Conservation (phyloP, 2,329 filamentous ascomycete species). For the Hymenoscyphus occultus region DNA sequence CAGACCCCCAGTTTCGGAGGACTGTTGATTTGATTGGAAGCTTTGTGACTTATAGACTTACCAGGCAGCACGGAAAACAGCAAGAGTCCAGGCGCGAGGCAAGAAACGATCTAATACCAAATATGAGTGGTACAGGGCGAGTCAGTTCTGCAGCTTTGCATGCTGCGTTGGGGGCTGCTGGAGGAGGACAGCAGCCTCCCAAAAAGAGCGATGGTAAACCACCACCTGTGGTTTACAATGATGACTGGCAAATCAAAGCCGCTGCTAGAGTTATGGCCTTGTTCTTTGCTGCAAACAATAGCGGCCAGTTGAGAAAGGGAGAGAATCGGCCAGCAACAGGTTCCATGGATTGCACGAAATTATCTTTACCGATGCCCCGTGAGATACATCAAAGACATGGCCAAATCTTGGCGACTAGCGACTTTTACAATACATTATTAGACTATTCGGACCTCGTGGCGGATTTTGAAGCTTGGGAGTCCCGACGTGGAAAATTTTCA, state of each 20-base stretch:
- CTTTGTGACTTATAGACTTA: conserved; percentile 79
- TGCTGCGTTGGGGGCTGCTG: conserved; percentile 63
- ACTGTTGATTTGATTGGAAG: conserved; percentile 74
- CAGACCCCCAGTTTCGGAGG: conserved; percentile 63
- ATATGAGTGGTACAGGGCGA: conserved; percentile 62
- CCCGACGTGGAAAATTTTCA: conserved; percentile 68
- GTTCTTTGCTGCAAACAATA: conserved; percentile 78
- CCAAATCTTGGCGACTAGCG: conserved; percentile 72
- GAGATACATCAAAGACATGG: conserved; percentile 50
- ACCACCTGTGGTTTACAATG: conserved; percentile 62
- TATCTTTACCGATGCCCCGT: conserved; percentile 39
- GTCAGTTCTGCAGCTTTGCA: conserved; percentile 65
- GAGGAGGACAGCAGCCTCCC: conserved; percentile 38
- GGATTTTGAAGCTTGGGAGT: conserved; percentile 88
- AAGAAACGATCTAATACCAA: conserved; percentile 68
- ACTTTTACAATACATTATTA: conserved; percentile 84
- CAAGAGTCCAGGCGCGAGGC: conserved; percentile 57
- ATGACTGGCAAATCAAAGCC: conserved; percentile 88
- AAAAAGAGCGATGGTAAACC: conserved; percentile 55
- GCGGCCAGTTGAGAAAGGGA: conserved; percentile 40
- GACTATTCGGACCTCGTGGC: conserved; percentile 82
- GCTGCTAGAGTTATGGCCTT: conserved; percentile 77
- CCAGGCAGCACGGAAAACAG: conserved; percentile 66
- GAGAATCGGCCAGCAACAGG: conserved; percentile 35
- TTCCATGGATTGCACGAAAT: conserved; percentile 34